A percentile compares a stretch with the other conserved stretches of the same genome.
Evolutionary conservation across 108 stramenopile genomes (phyloP).

Genomic region (Pseudonitzschia delicatissima): DNA sequence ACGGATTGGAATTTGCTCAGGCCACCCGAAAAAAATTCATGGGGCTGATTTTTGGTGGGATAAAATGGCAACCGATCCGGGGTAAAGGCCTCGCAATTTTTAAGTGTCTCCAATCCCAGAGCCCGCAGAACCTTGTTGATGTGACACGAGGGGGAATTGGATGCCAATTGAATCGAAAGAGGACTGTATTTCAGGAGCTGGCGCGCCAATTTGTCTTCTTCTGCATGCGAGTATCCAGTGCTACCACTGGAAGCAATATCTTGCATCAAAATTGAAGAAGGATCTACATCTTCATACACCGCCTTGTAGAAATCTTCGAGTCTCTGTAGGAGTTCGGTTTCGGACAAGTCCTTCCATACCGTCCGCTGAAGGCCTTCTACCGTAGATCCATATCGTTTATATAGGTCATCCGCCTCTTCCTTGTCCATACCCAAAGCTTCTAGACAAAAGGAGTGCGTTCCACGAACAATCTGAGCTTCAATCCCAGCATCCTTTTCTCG

Average conservation of each 20-base stretch:
- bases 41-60: constrained; percentile 72
- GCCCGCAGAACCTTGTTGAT: constrained; percentile 48
- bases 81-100: constrained; percentile 44
- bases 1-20: not conserved
- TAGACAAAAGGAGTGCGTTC: constrained; percentile 60
- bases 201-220: constrained; percentile 16
- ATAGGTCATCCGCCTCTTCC: constrained; percentile 59
- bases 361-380: constrained; percentile 74
- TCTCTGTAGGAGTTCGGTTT: constrained; percentile 8
- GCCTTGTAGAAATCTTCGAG: constrained; percentile 53
- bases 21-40: constrained; percentile 36
- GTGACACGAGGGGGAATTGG: constrained; percentile 78
- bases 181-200: constrained; percentile 22
- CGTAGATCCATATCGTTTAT: constrained; percentile 71
- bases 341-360: constrained; percentile 19
- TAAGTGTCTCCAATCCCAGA: constrained; percentile 41
- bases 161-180: constrained; percentile 58
- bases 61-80: constrained; percentile 53
- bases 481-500: constrained; percentile 52
- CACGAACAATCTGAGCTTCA: constrained; percentile 72
- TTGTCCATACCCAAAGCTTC: constrained; percentile 51
- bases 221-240: constrained; percentile 65
- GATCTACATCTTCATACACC: constrained; percentile 63
- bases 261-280: constrained; percentile 37
- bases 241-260: not conserved